These are phyloP conservation scores for Gnomoniopsis sp. DNA, from an alignment of 2,329 filamentous ascomycete genomes.

Conservation along the genomic window DNA sequence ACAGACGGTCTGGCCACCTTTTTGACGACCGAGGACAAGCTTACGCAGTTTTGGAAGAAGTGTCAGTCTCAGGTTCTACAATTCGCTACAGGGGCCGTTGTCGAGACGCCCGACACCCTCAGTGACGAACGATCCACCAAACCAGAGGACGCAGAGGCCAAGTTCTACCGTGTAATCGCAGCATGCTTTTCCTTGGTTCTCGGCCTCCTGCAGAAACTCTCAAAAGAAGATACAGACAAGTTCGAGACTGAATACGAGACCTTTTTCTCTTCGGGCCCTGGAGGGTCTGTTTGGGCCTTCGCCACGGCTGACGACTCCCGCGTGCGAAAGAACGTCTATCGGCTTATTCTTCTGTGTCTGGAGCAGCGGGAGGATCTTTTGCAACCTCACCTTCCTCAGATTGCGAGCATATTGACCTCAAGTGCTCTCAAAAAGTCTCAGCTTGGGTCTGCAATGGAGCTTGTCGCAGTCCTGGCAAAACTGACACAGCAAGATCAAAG, in stretches of 20 bases:
- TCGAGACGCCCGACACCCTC: constrained; percentile 76
- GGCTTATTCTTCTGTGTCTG: constrained; percentile 48
- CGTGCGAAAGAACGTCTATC: constrained; percentile 49
- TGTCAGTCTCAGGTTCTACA: constrained; percentile 80
- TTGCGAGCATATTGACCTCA: constrained; percentile 61
- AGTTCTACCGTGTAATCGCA: constrained; percentile 72
- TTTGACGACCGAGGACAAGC: constrained; percentile 77
- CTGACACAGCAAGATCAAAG: constrained; percentile 64
- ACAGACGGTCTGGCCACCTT: constrained; percentile 72
- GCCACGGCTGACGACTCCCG: constrained; percentile 59
- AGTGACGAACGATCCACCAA: constrained; percentile 87
- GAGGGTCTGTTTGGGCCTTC: constrained; percentile 63
- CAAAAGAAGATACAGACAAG: constrained; percentile 53
- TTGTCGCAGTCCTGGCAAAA: constrained; percentile 61
- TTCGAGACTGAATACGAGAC: constrained; percentile 59
- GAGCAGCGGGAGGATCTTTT: constrained; percentile 44
- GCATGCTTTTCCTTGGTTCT: constrained; percentile 54
- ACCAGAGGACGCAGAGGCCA: constrained; percentile 78
- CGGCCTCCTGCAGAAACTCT: constrained; percentile 48
- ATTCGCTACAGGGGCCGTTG: constrained; percentile 75
- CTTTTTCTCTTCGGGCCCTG: constrained; percentile 54
- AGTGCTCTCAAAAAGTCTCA: constrained; percentile 74
- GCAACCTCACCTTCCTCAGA: constrained; percentile 45
- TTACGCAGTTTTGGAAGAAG: constrained; percentile 70
- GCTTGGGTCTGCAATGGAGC: constrained; percentile 68